Conservation (phyloP, 805 yeast species). For the Myxozyma nipponensis region DNA sequence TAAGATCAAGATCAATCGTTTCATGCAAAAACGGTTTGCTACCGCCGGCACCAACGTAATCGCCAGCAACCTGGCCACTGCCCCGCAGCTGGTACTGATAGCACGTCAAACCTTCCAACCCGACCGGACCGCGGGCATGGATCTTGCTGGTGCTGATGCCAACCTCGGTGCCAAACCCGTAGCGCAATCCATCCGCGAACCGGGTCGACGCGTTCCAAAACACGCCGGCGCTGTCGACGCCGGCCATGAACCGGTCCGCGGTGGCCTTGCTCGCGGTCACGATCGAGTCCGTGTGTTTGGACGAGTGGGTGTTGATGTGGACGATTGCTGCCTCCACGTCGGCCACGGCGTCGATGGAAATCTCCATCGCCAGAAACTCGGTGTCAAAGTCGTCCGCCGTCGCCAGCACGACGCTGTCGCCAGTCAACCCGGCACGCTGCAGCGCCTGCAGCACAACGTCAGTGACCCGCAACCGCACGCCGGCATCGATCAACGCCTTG, state of each 20-base stretch:
- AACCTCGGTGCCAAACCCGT: conserved; percentile 98
- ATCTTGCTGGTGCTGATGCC: conserved; percentile 96
- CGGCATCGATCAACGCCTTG: conserved; percentile 49
- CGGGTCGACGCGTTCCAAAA: conserved; percentile 97
- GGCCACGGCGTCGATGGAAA: conserved; percentile 65
- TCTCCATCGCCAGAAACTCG: conserved; percentile 79
- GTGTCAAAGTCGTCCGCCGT: conserved; percentile 67
- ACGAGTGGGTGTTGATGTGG: conserved; percentile 87
- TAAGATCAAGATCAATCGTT: conserved; percentile 4
- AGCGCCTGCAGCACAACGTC: conserved; percentile 41
- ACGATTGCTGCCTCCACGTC: conserved; percentile 67
- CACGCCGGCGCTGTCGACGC: conserved; percentile 92
- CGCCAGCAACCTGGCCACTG: conserved; percentile 86
- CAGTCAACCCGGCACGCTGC: conserved; percentile 24
- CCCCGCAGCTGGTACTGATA: conserved; percentile 94
- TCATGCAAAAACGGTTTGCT: conserved; percentile 65
- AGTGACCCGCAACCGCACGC: conserved; percentile 71
- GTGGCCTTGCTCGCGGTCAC: conserved; percentile 66
- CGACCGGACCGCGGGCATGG: conserved; percentile 98
- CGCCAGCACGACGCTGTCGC: conserved; percentile 43
- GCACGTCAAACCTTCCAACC: conserved; percentile 92
- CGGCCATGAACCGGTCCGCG: conserved; percentile 76
- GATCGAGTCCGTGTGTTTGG: conserved; percentile 93
- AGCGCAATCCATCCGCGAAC: conserved; percentile 97
- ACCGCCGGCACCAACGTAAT: conserved; percentile 93